phyloP scores from a whole-genome alignment of 1,139 yeast species.

The Pichia sp. region DNA sequence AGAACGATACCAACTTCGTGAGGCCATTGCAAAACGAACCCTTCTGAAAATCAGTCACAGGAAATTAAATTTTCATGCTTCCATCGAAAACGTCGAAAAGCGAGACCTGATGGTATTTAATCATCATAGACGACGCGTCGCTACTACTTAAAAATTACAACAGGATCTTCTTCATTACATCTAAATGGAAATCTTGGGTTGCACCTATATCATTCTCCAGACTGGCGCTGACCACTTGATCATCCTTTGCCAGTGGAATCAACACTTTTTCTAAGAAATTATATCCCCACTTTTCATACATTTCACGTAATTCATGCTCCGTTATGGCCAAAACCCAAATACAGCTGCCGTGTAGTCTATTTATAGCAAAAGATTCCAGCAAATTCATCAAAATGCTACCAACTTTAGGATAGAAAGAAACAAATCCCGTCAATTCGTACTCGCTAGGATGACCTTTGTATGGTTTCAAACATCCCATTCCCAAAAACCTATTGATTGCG shows the following conservation, averaged over 20 bases:
- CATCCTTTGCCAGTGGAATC: slow-evolving; percentile 22
- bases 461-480: slow-evolving; percentile 39
- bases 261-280: slow-evolving; percentile 18
- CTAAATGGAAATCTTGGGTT: slow-evolving; percentile 17
- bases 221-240: slow-evolving; percentile 15
- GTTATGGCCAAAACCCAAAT: slow-evolving; percentile 37
- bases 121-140: not conserved
- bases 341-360: slow-evolving; percentile 7
- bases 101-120: not conserved
- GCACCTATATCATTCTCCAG: slow-evolving; percentile 32
- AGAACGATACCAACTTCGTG: not conserved
- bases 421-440: slow-evolving; percentile 43
- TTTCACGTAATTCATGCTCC: slow-evolving; percentile 42
- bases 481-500: slow-evolving; percentile 25
- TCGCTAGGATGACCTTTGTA: slow-evolving; percentile 1
- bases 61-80: too few relatives aligned
- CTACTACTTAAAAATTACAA: too few relatives aligned
- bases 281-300: slow-evolving; percentile 39
- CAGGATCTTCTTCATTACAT: slow-evolving; percentile 9
- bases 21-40: too few relatives aligned
- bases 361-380: slow-evolving; percentile 14
- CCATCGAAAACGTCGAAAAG: too few relatives aligned
- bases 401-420: slow-evolving; percentile 38
- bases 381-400: slow-evolving; percentile 29
- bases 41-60: too few relatives aligned